Percentiles rank a stretch among this genome's conserved stretches.
Conservation (phyloP, 139 green algal genomes). For the Gonium pectorale region DNA sequence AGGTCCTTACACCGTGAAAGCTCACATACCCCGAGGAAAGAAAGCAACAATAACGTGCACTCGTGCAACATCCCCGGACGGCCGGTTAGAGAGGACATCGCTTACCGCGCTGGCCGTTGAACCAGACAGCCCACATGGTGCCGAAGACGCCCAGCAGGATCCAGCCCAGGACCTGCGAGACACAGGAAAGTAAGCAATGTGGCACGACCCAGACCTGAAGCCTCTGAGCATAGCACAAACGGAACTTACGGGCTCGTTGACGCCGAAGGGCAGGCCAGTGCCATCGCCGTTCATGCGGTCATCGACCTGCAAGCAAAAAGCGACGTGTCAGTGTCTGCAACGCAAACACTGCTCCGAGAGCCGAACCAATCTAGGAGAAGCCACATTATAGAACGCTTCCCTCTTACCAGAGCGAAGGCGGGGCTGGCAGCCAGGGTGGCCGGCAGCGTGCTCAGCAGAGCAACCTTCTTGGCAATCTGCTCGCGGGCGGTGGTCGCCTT, state of each 20-base stretch:
- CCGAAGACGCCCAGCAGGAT: slow-evolving; percentile 62
- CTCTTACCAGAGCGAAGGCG: slow-evolving; percentile 71
- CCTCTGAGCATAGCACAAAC: too few relatives aligned
- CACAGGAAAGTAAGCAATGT: too few relatives aligned
- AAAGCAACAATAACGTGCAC: neutral
- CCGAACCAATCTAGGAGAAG: too few relatives aligned
- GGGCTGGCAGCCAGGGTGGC: slow-evolving; percentile 60
- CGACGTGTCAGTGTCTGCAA: neutral
- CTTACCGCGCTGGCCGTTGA: slow-evolving; percentile 54
- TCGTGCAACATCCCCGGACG: neutral
- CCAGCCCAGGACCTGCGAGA: slow-evolving; percentile 59
- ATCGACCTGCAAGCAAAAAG: slow-evolving; percentile 68
- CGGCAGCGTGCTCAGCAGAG: slow-evolving; percentile 49
- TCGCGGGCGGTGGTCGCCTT: slow-evolving; percentile 39
- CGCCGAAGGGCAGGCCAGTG: slow-evolving; percentile 69
- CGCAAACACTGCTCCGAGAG: too few relatives aligned
- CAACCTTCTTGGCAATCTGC: slow-evolving; percentile 63
- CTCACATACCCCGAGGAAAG: too few relatives aligned
- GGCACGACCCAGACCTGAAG: too few relatives aligned
- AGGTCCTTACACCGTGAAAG: too few relatives aligned
- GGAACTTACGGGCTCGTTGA: slow-evolving; percentile 67
- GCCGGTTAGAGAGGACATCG: too few relatives aligned
- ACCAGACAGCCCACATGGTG: slow-evolving; percentile 70
- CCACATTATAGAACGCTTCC: too few relatives aligned
- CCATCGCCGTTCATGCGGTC: slow-evolving; percentile 83